Evolutionary conservation across 169 alveolate species (phyloP), one percentile per base, ranked within the genome.

Genomic region (Cyclospora cayetanensis): DNA sequence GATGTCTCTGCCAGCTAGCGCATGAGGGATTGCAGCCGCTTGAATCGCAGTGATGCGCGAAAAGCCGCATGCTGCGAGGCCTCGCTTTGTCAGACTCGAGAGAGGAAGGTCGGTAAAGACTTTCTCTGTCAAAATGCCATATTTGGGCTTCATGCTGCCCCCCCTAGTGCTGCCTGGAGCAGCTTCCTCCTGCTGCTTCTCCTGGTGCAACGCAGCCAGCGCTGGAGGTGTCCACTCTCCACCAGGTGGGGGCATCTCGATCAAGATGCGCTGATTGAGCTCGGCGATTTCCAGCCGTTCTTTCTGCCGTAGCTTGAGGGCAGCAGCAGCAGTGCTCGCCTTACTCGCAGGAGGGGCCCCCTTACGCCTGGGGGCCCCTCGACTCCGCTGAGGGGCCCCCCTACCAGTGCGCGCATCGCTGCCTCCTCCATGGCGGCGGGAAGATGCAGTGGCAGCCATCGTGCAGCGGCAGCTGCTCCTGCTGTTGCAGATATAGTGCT

Each of bases 1-100:
- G 20, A 90, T 50, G 93, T 97, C 99, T 90, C 98, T 95, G 29
- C 98, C 99, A n/a, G 95, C 95, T 12, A 98, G 92, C 25, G 97
- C 95, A 90, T 97, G 99, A 72, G 99, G 99, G 9, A 97, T 94
- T 0, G 98, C 93, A 31, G 96, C 93, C 60, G 97, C 93, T 90
- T 98, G 98, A 29, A 97, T 97, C 66, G 96, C 96, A 27, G 99
- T 97, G 96, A 98, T 94, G 68, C 95, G 97, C 53, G 86, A 74
- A 91, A 95, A 97, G 53, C 97, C 95, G n/a, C 96, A 94, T 50
- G 95, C 96, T 25, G 77, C 50, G 55, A 97, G 94, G 0, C 98
- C 99, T 65, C 85, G 95, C 18, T 94, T 86, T 1, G 98, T 96
- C 31, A 96, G 91, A 11, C 94, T 77, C 25, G 97, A 95, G 50